Evolutionary conservation across 306 rosid species (phyloP).

Genomic region (Arachis hypogaea): DNA sequence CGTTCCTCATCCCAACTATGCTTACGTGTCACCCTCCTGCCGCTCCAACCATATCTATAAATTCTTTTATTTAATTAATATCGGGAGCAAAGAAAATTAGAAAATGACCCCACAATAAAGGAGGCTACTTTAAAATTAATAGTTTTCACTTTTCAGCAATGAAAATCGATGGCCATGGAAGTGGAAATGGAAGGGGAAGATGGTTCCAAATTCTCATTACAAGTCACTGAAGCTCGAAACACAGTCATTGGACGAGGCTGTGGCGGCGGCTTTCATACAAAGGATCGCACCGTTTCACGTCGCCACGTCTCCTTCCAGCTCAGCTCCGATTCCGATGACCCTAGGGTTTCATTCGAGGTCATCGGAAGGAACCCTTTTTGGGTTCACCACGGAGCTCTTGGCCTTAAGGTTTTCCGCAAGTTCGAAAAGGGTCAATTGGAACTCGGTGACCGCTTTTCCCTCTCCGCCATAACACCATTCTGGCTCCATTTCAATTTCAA

Average conservation of each 20-base stretch:
- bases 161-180: conserved; percentile 41
- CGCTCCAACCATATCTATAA: too few species aligned
- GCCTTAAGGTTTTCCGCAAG: conserved; percentile 53
- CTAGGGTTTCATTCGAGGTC: conserved; percentile 61
- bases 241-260: conserved; percentile 61
- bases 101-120: too few species aligned
- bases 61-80: too few species aligned
- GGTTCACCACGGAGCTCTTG: conserved; percentile 33
- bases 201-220: conserved; percentile 45
- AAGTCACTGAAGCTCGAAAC: background rate
- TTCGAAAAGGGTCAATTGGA: conserved; percentile 63
- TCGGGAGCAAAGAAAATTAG: too few species aligned
- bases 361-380: conserved; percentile 81
- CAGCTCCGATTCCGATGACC: conserved; percentile 30
- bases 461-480: conserved; percentile 55
- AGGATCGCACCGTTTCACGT: conserved; percentile 71
- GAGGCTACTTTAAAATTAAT: too few species aligned
- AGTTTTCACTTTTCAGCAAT: background rate
- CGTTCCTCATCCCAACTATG: too few species aligned
- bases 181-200: conserved; percentile 61
- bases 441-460: conserved; percentile 69
- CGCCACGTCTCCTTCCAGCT: conserved; percentile 58
- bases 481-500: conserved; percentile 60
- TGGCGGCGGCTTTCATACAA: conserved; percentile 47
- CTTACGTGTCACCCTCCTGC: too few species aligned